Conservation (phyloP, 352 stramenopile genomes). For the Phytopythium boreale region DNA sequence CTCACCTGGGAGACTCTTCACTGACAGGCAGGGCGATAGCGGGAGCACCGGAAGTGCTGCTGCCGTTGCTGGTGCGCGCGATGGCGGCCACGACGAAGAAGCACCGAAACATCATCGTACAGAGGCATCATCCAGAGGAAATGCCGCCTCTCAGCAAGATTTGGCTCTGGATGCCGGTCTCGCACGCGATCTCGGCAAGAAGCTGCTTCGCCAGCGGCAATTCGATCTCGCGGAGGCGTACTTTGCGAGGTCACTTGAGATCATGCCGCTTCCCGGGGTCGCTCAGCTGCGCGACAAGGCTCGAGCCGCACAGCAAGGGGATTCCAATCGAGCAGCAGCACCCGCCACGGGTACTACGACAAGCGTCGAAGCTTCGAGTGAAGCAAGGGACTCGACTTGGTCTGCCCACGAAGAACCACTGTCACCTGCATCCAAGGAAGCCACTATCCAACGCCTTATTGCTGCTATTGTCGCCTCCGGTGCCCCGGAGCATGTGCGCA, state of each 20-base stretch:
- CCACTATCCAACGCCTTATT: conserved; percentile 19
- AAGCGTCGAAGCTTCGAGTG: not conserved
- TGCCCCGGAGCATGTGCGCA: conserved; percentile 20
- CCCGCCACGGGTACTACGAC: no score
- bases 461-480: conserved; percentile 13
- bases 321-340: no score
- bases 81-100: not conserved
- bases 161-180: conserved; percentile 57
- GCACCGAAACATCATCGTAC: not conserved
- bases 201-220: conserved; percentile 44
- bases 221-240: conserved; percentile 47
- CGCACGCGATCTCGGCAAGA: conserved; percentile 58
- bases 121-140: not conserved
- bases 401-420: not conserved
- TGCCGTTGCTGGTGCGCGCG: not conserved
- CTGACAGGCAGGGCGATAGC: not conserved
- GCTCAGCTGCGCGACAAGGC: conserved; percentile 35
- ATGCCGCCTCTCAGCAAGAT: conserved; percentile 24
- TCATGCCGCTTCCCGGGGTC: conserved; percentile 58
- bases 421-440: conserved; percentile 7
- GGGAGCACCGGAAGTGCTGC: not conserved
- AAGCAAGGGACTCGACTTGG: no score
- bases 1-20: not conserved
- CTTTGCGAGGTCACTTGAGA: conserved; percentile 54
- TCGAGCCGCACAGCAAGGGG: not conserved